Evolutionary conservation across 805 yeast species (phyloP).

Genomic region (Candida easanensis): DNA sequence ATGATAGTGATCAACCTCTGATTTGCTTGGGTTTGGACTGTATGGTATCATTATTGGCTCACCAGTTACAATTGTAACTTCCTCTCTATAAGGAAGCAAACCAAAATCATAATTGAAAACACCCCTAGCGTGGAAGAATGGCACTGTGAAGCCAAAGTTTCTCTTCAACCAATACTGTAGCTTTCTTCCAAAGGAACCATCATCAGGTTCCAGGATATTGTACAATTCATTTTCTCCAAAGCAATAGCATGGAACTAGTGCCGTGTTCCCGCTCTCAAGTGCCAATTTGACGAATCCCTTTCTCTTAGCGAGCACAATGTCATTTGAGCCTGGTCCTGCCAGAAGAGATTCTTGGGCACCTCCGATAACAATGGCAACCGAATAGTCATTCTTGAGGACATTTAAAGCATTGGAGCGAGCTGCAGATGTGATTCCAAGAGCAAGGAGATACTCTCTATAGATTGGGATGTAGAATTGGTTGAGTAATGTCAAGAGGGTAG

Average conservation of each 20-base stretch:
- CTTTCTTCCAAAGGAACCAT: conserved; percentile 45
- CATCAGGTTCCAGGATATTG: conserved; percentile 44
- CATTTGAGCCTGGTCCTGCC: conserved; percentile 55
- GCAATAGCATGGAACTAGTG: conserved; percentile 82
- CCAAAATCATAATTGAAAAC: conserved; percentile 92
- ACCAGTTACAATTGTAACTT: conserved; percentile 75
- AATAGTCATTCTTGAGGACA: conserved; percentile 59
- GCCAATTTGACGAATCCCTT: conserved; percentile 91
- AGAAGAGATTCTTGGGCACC: conserved; percentile 91
- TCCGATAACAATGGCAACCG: conserved; percentile 89
- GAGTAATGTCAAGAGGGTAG: conserved; percentile 73
- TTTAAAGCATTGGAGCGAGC: conserved; percentile 67
- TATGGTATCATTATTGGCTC: conserved; percentile 60
- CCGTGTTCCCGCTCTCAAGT: conserved; percentile 69
- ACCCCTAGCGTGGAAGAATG: conserved; percentile 90
- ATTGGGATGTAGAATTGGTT: conserved; percentile 84
- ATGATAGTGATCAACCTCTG: conserved; percentile 70
- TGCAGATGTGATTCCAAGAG: conserved; percentile 84
- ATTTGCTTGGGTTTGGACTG: conserved; percentile 39
- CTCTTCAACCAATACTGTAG: conserved; percentile 73
- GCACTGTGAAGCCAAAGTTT: conserved; percentile 78
- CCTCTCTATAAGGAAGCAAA: conserved; percentile 77
- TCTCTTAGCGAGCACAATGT: conserved; percentile 70
- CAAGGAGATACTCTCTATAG: conserved; percentile 79
- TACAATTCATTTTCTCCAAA: conserved; percentile 85